Base-by-base conservation (phyloP, 805 yeast species). In the Pichia scutulata region DNA sequence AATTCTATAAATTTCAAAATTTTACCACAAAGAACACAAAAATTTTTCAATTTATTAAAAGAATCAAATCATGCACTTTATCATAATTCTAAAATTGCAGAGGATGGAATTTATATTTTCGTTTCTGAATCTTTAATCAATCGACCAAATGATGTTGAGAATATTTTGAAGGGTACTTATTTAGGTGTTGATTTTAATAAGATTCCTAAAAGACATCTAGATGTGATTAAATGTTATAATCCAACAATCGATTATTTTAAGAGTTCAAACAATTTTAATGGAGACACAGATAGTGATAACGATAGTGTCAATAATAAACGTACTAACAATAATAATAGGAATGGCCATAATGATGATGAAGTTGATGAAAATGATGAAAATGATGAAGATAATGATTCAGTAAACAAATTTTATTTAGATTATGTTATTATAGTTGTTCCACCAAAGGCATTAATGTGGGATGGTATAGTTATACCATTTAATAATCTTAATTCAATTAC, bases 361-460 rank as follows among this genome's bases (percentile, higher is more conserved):
- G 19, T 18, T 22, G 14, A 25, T 23, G 4, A 24, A 12, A 24
- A 13, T 43, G 39, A 30, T 6, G 37, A 42, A 1, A 18, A 26
- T 3, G 52, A 51, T 33, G 58, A 48, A 23, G 52, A 42, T 18
- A 50, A 48, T 44, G 55, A 41, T 16, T 26, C 19, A 24, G 4
- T 54, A 22, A 53, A 55, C 23, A 54, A 45, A 22, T n/a, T 40
- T 1, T 41, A 48, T 39, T 23, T 47, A 16, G 50, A 56, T 21
- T 37, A 86, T 55, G 76, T 88, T 14, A 59, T 89, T 25, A 84
- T 88, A 0, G 66, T 90, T 5, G 82, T 87, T 58, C 89, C 96
- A 0, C 75, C 83, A 2, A 87, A 87, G 59, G 95, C 97, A 0
- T 76, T 90, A 66, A 80, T 86, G 45, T 92, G 98, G 98, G 89